These are phyloP conservation scores for Cryphonectria carpinicola DNA, from an alignment of 2,329 filamentous ascomycete species.

Conservation along the genomic window DNA sequence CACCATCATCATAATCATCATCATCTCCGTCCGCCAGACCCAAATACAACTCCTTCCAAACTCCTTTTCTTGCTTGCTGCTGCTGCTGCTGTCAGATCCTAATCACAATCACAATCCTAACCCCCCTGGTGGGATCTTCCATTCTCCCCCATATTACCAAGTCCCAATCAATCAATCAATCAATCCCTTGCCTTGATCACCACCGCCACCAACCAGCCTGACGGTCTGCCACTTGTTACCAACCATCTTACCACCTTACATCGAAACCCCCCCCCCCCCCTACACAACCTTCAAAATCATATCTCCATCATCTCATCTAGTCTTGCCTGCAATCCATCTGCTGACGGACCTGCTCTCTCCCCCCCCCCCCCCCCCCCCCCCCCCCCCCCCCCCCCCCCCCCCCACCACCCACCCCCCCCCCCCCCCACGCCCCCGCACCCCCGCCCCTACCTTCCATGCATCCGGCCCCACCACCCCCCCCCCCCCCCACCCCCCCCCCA, in stretches of 20 bases:
- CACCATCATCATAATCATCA: not conserved
- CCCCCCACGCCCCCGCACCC: no score
- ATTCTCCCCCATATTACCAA: not conserved
- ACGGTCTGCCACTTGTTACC: not conserved
- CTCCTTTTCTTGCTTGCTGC: conserved; percentile 4
- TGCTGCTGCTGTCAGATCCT: conserved; percentile 19
- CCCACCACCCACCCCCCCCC: no score
- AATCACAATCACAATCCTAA: conserved; percentile 11
- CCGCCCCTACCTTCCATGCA: no score
- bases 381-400: no score
- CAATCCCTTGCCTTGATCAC: conserved; percentile 5
- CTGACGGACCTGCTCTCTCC: conserved; percentile 25
- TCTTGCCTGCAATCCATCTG: conserved; percentile 13
- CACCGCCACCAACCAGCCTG: conserved; percentile 14
- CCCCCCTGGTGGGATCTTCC: not conserved
- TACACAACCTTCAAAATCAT: no score
- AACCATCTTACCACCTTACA: not conserved
- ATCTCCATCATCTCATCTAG: conserved; percentile 26
- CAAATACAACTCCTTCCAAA: not conserved
- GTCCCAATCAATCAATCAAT: not conserved
- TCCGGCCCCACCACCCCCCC: no score
- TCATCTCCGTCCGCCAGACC: not conserved
- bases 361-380: conserved; percentile 13
- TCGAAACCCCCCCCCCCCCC: not conserved
- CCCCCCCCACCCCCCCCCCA: no score